Base-by-base conservation (phyloP, 1,284 basidiomycete species). In the Ustilago lituana region DNA sequence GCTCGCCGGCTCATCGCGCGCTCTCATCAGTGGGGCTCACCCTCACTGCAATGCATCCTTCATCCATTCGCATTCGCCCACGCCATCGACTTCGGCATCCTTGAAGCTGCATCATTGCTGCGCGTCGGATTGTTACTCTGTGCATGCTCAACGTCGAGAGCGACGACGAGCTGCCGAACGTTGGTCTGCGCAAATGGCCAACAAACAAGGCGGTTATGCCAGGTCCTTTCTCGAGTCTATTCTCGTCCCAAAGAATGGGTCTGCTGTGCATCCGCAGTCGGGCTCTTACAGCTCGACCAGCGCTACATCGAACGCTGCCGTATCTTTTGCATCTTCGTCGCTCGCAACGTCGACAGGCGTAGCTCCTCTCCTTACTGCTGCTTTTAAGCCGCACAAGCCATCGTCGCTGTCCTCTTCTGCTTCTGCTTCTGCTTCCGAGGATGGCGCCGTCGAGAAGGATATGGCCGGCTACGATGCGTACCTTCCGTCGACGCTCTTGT, bases 351-450 rank as follows among this genome's bases (percentile, higher is more conserved):
- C 67, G 2, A n/a, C 51, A 0, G 51, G 51, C 8, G 26, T 31
- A 43, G 55, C 56, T 46, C 48, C 62, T 0, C 57, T 59, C 11
- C 47, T 72, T 23, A 72, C 59, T 9, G 52, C 69, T 14, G 50
- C 69, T 8, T 72, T 67, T 48, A 55, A 54, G 45, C 69, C 64
- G 4, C 69, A 67, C 35, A 73, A 60, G 43, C 66, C 71, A 8
- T 73, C 71, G 2, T 73, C 68, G 11, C 51, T 73, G 10, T 73
- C 71, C 7, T 66, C 71, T 11, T 70, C 62, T 7, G 71, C 66
- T 7, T 73, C 70, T 5, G 66, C 67, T 3, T 73, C 71, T n/a
- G 71, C 71, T 8, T 73, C 65, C 7, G 65, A 73, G 11, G 71
- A 73, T 46, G 71, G 63, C 12, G 50, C 39, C 12, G 62, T 36